These are phyloP conservation scores for Porphyrellus sp. DNA, from an alignment of 1,284 basidiomycete genomes.

Conservation along the genomic window DNA sequence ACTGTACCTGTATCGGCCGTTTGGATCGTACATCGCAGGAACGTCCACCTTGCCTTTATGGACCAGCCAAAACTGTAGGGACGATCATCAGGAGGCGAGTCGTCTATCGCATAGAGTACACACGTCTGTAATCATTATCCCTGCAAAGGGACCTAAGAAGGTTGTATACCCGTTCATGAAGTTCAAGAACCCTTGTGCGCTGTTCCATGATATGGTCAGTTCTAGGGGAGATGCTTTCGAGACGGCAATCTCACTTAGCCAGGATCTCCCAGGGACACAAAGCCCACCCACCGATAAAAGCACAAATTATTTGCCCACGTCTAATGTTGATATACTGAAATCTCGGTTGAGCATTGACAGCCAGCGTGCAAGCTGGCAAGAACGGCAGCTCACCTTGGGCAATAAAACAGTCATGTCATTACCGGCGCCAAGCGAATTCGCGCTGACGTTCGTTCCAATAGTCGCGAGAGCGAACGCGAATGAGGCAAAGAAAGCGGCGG, in stretches of 20 bases:
- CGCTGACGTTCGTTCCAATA: constrained; percentile 65
- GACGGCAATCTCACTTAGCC: constrained; percentile 37
- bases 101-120: constrained; percentile 23
- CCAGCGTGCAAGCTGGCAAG: not conserved
- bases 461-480: constrained; percentile 60
- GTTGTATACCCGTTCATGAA: constrained; percentile 73
- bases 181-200: constrained; percentile 46
- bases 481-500: constrained; percentile 64
- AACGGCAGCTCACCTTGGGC: constrained; percentile 33
- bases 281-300: constrained; percentile 57
- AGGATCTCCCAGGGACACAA: constrained; percentile 56
- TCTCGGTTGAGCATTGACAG: not conserved
- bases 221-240: not conserved
- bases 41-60: constrained; percentile 65
- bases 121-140: constrained; percentile 72
- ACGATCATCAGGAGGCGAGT: not conserved
- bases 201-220: constrained; percentile 18
- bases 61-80: constrained; percentile 61
- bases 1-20: constrained; percentile 63
- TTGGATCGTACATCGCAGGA: constrained; percentile 67
- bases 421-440: constrained; percentile 61
- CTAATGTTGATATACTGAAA: constrained; percentile 47
- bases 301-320: constrained; percentile 62
- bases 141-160: constrained; percentile 71
- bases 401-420: constrained; percentile 62